Evolutionary conservation across 768 basidiomycete genomes (phyloP), one percentile per base, ranked within the genome.

Genomic region (Gautieria morchelliformis): DNA sequence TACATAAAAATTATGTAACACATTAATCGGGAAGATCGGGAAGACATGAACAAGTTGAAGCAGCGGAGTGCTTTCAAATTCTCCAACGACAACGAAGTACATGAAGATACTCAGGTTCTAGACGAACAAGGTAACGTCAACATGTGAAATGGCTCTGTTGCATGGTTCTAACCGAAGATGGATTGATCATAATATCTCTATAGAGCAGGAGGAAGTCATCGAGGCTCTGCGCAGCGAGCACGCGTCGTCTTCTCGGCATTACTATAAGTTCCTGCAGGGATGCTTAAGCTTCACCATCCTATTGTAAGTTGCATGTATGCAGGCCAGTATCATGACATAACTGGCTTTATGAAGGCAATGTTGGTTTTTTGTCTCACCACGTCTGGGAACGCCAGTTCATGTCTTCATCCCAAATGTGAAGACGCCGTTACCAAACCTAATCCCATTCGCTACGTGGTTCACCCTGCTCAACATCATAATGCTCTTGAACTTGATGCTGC

Each of bases 201-300:
- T 62, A 86, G 85, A 87, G 64, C 85, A 87, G 65, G 78, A 83
- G 47, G 76, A 78, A 46, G 41, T 84, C 12, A 75, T 87, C 49
- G 68, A 76, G n/a, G 62, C 56, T 5, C 67, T 87, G 40, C 77
- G 74, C 48, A 63, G 62, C n/a, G 69, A 74, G 46, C 79, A 79
- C 56, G 67, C 71, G 0, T 64, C 64, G 8, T 75, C 75, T 1
- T 79, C 77, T 65, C 61, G 65, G 56, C 72, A 69, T 46, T 76
- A 77, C 40, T 66, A 73, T 24, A 47, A 71, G 9, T 67, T 71
- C 20, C 52, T 81, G 27, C 74, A 75, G 53, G 59, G 66, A 7
- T 67, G 79, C 30, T 67, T 84, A 20, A 68, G 68, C 0, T 63
- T 78, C 22, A 82, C 82, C 4, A 63, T 69, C 45, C 27, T 74